Base-by-base conservation (phyloP, 129 eudicot species). In the Heracleum sosnowskyi region DNA sequence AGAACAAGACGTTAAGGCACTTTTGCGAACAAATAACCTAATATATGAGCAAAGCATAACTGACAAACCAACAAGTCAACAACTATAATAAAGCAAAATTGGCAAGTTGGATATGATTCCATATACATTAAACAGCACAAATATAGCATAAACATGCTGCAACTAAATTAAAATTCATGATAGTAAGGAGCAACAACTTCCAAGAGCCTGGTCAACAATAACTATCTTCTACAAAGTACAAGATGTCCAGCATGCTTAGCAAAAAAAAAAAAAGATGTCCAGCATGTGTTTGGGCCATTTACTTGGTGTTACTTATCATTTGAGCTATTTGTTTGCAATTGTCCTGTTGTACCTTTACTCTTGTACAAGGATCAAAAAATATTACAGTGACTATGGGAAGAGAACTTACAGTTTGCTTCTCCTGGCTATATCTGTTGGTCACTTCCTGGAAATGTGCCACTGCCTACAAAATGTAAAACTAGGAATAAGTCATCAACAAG, bases 361-460 rank as follows among this genome's bases (percentile, higher is more conserved):
- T 66, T 31, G 37, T 66, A 15, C 20, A 31, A 28, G 72, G 16
- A 13, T 31, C 16, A 66, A 22, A 18, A 66, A 66, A 33, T 39
- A 13, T 29, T 64, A 64, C 71, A 31, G 22, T 4, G 24, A 33
- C 0, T 31, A 28, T 66, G 72, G 72, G 5, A 7, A 66, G 76
- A 45, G 36, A 83, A 82, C 96, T 71, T 90, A 95, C 99, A 51
- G 95, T 75, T 81, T 90, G 97, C 83, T 96, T 96, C 85, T 96
- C 99, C 85, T 89, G 95, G 83, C 74, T 96, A 85, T 96, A 96
- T 89, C 96, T 83, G 81, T 89, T 90, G 77, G 97, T 92, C 72
- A 87, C 99, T 89, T 92, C 99, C 84, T 92, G 97, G 77, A 87
- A 92, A 70, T 93, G 93, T 26, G 97, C 96, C 83, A 96, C 82